A percentile compares a stretch with the other conserved stretches of the same genome.
These are phyloP conservation scores for Ganoderma multipileum DNA, from an alignment of 1,284 basidiomycete genomes.

Conservation along the genomic window DNA sequence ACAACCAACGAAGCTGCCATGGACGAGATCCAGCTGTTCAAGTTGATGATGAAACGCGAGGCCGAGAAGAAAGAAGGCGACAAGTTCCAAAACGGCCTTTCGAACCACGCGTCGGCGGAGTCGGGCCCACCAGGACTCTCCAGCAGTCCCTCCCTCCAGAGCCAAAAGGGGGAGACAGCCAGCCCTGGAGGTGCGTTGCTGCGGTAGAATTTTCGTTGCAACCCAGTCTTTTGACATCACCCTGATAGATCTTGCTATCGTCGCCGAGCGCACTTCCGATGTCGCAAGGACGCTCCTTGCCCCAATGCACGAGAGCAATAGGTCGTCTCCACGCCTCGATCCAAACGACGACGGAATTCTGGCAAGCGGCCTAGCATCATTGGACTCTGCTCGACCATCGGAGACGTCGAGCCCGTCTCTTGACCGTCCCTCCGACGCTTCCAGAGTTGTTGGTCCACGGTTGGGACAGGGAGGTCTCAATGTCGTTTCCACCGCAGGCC, in stretches of 20 bases:
- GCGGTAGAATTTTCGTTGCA: not conserved
- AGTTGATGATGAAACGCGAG: slow-evolving; percentile 84
- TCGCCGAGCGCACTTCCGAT: slow-evolving; percentile 14
- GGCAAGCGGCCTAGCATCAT: slow-evolving; percentile 7
- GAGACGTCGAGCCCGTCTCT: slow-evolving; percentile 31
- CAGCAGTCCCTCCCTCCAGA: slow-evolving; percentile 21
- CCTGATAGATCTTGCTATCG: slow-evolving; percentile 13
- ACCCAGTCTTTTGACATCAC: not conserved
- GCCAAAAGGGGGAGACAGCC: slow-evolving; percentile 14
- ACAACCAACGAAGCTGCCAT: slow-evolving; percentile 48
- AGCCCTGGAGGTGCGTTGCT: slow-evolving; percentile 14
- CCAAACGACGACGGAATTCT: not conserved
- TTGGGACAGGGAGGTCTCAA: slow-evolving; percentile 39
- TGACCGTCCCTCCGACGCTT: slow-evolving; percentile 34
- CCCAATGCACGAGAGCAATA: slow-evolving; percentile 15
- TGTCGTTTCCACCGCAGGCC: slow-evolving; percentile 34
- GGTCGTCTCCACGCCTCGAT: slow-evolving; percentile 20
- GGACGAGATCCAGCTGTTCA: slow-evolving; percentile 89
- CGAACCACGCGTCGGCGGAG: slow-evolving; percentile 12
- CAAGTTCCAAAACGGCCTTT: slow-evolving; percentile 26
- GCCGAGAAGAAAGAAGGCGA: slow-evolving; percentile 70
- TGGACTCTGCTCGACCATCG: slow-evolving; percentile 20
- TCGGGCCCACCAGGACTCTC: slow-evolving; percentile 24
- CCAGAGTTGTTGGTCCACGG: slow-evolving; percentile 44
- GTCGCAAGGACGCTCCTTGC: not conserved